These are phyloP conservation scores for Sclerotinia spermophila DNA, from an alignment of 2,329 filamentous ascomycete species.

Conservation along the genomic window DNA sequence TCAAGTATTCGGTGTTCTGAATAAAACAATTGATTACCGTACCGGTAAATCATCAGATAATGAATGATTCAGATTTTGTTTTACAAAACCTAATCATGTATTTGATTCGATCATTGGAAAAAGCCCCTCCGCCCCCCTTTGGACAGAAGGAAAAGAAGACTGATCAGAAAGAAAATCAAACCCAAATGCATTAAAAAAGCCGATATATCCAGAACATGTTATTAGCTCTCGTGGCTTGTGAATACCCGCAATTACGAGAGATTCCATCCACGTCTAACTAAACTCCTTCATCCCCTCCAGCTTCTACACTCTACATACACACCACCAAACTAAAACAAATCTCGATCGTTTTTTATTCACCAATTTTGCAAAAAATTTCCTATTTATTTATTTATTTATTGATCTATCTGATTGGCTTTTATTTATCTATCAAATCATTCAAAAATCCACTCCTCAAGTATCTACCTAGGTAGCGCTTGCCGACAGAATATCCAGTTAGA, in stretches of 20 bases:
- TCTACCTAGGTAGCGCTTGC: constrained; percentile 8
- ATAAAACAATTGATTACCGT: not conserved
- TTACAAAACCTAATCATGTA: not conserved
- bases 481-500: not conserved
- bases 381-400: not conserved
- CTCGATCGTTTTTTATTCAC: not conserved
- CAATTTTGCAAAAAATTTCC: not conserved
- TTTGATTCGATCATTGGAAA: not conserved
- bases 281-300: not conserved
- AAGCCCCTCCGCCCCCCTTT: not conserved
- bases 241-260: constrained; percentile 14
- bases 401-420: not conserved
- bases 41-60: not conserved
- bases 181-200: not conserved
- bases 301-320: not conserved
- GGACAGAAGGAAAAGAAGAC: not conserved
- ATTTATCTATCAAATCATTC: not conserved
- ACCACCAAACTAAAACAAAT: not conserved
- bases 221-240: not conserved
- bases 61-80: not conserved
- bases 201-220: not conserved
- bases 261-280: not conserved
- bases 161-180: not conserved
- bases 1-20: not conserved
- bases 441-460: not conserved